Conservation (phyloP, 2,329 filamentous ascomycete genomes). For the Aspergillus fumigatus region DNA sequence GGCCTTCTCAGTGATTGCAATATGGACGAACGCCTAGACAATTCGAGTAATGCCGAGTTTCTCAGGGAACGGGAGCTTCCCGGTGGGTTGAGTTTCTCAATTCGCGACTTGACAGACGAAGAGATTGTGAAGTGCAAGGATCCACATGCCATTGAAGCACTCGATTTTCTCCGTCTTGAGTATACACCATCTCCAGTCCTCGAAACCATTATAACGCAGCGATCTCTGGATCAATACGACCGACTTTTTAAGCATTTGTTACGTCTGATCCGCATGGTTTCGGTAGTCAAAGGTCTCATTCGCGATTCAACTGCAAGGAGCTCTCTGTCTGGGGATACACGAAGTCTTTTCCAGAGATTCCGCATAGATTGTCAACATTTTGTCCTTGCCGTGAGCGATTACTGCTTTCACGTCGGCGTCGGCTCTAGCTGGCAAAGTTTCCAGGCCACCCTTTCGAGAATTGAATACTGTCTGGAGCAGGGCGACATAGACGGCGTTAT, state of each 20-base stretch:
- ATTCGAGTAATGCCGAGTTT: constrained; percentile 17
- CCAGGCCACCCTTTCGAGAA: constrained; percentile 57
- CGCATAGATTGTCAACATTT: constrained; percentile 77
- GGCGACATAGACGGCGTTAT: constrained; percentile 45
- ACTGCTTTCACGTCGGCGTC: constrained; percentile 77
- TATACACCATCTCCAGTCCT: constrained; percentile 74
- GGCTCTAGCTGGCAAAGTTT: constrained; percentile 69
- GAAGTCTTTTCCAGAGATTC: constrained; percentile 55
- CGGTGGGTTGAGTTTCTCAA: constrained; percentile 72
- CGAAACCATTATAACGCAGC: constrained; percentile 65
- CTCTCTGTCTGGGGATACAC: constrained; percentile 28
- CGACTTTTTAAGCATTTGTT: constrained; percentile 75
- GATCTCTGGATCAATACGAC: constrained; percentile 75
- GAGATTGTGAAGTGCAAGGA: constrained; percentile 83
- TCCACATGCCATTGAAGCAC: constrained; percentile 72
- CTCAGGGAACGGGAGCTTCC: constrained; percentile 48
- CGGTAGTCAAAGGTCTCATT: constrained; percentile 64
- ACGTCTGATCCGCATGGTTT: constrained; percentile 72
- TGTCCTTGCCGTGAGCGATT: constrained; percentile 64
- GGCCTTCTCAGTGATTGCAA: constrained; percentile 72
- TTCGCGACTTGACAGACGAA: constrained; percentile 71
- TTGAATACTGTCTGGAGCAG: constrained; percentile 55
- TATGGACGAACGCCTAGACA: constrained; percentile 19
- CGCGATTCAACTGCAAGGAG: constrained; percentile 47
- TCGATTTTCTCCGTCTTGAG: constrained; percentile 88